phyloP scores from a whole-genome alignment of 78 protist genomes.

The Paratrimastix pyriformis region DNA sequence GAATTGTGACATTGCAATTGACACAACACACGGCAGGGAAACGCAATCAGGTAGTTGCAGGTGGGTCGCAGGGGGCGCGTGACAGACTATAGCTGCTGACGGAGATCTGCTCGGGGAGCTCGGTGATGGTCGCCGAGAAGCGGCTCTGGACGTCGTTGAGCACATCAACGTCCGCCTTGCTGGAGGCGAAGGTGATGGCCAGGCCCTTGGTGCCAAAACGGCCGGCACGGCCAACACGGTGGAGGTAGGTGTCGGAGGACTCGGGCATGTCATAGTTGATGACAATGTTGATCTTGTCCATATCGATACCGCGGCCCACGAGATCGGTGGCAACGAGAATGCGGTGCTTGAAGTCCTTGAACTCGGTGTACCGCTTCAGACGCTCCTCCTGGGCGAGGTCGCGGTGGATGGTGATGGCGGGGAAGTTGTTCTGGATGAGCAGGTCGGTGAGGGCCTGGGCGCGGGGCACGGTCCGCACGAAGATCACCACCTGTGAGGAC shows the following conservation, averaged over 20 bases:
- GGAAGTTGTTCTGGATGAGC: slow-evolving; percentile 75
- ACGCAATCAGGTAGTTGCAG: too few relatives aligned
- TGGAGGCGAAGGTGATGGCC: slow-evolving; percentile 87
- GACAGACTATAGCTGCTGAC: slow-evolving; percentile 56
- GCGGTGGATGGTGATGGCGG: slow-evolving; percentile 80
- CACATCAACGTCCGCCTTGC: slow-evolving; percentile 55
- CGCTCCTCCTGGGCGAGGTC: slow-evolving; percentile 68
- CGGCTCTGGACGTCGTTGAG: slow-evolving; percentile 79
- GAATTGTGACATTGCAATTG: too few relatives aligned
- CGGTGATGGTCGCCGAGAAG: slow-evolving; percentile 74
- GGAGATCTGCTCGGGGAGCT: slow-evolving; percentile 71
- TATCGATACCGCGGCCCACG: slow-evolving; percentile 96
- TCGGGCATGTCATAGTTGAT: slow-evolving; percentile 98
- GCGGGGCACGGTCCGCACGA: slow-evolving; percentile 67
- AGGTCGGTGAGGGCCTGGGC: slow-evolving; percentile 59
- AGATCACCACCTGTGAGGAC: slow-evolving; percentile 90
- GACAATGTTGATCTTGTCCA: slow-evolving; percentile 92
- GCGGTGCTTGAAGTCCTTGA: slow-evolving; percentile 86
- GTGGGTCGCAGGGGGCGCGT: too few relatives aligned
- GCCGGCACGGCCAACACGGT: slow-evolving; percentile 97
- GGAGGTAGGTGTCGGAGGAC: slow-evolving; percentile 82
- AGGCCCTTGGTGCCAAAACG: slow-evolving; percentile 99
- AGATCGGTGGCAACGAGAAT: slow-evolving; percentile 95
- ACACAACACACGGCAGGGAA: too few relatives aligned
- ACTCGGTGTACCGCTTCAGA: slow-evolving; percentile 55